A percentile compares a stretch with the other conserved stretches of the same genome.
Conservation (phyloP, 2,329 filamentous ascomycete genomes). For the Rhinocladiella mackenziei region DNA sequence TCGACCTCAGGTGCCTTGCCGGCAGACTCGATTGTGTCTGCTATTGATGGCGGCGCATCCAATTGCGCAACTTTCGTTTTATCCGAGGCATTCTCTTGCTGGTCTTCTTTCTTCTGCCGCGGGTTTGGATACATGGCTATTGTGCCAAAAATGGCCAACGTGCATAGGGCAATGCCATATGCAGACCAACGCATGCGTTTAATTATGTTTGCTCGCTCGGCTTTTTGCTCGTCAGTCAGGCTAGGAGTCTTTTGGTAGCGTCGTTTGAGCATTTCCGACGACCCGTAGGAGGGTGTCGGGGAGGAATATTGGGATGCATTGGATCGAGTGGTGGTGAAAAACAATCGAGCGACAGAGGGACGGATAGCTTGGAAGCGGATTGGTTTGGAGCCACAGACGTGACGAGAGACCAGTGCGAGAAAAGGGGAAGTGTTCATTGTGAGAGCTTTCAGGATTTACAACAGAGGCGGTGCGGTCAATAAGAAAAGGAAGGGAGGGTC, state of each 20-base stretch:
- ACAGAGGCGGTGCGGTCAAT: too few species aligned
- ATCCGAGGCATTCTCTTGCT: conserved; percentile 12
- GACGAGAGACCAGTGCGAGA: conserved; percentile 17
- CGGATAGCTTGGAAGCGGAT: conserved; percentile 2
- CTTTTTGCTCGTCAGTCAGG: conserved; percentile 11
- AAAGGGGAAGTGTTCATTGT: conserved; percentile 21
- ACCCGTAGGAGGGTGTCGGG: conserved; percentile 18
- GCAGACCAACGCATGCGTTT: conserved; percentile 24
- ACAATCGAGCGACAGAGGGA: conserved; percentile 6
- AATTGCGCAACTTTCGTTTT: conserved; percentile 34
- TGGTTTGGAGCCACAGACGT: conserved; percentile 18
- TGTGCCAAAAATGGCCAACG: conserved; percentile 40
- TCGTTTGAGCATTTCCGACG: conserved; percentile 24
- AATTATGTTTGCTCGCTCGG: conserved; percentile 19
- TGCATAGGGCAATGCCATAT: conserved; percentile 39
- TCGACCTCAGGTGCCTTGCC: conserved; percentile 57
- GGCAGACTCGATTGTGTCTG: conserved; percentile 35
- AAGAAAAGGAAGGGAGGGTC: not conserved
- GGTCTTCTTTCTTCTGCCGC: conserved; percentile 15
- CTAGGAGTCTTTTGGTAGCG: conserved; percentile 18
- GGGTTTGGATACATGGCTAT: conserved; percentile 29
- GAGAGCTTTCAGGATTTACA: too few species aligned
- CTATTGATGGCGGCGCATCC: conserved; percentile 41
- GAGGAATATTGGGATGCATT: conserved; percentile 8
- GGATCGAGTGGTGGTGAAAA: conserved; percentile 17